Conservation (phyloP, 805 yeast genomes). For the Saccharomyces kudriavzevii region DNA sequence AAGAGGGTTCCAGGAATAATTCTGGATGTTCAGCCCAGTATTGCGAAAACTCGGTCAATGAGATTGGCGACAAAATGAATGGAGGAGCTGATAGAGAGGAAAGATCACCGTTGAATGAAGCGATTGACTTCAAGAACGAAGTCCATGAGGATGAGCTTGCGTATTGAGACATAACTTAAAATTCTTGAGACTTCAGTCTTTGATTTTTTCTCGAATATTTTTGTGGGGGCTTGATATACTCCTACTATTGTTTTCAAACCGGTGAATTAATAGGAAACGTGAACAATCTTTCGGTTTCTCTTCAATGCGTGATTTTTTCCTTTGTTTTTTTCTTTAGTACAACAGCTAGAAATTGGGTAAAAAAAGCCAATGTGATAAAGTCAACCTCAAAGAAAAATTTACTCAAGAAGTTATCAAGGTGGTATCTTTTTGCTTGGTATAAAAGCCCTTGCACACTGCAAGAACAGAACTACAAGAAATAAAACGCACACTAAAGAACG, state of each 20-base stretch:
- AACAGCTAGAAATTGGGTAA: background rate
- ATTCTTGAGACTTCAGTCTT: background rate
- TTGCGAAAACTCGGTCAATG: slow-evolving; percentile 84
- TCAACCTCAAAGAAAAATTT: background rate
- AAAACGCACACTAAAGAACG: background rate
- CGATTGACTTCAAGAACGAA: slow-evolving; percentile 80
- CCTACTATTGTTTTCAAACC: background rate
- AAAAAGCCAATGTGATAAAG: background rate
- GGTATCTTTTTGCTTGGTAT: background rate
- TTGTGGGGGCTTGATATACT: background rate
- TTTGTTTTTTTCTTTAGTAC: background rate
- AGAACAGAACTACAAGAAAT: background rate
- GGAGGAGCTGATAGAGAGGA: slow-evolving; percentile 97
- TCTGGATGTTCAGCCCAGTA: slow-evolving; percentile 95
- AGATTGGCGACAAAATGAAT: slow-evolving; percentile 84
- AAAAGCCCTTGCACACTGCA: background rate
- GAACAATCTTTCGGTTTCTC: background rate
- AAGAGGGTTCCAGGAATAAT: slow-evolving; percentile 65
- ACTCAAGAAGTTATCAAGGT: background rate
- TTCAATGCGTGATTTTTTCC: background rate
- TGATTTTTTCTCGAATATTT: background rate
- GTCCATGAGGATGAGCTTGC: slow-evolving; percentile 66
- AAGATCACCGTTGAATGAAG: slow-evolving; percentile 88
- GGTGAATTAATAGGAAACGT: background rate
- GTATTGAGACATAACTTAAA: slow-evolving; percentile 26